phyloP scores from a whole-genome alignment of 495 filamentous ascomycete genomes.

The Cercophora newfieldiana region DNA sequence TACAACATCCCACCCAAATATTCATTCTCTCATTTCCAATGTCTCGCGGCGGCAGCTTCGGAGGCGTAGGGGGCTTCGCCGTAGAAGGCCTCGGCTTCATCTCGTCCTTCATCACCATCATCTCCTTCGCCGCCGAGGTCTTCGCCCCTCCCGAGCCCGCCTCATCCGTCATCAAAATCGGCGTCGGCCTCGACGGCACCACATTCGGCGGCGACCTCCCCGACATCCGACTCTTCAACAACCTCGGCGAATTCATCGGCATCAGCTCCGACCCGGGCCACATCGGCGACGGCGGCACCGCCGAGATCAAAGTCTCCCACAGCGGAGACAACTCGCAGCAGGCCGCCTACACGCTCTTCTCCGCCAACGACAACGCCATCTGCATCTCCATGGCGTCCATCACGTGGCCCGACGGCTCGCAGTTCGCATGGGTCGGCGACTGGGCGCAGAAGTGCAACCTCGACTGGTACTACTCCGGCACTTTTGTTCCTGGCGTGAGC shows the following conservation, averaged over 20 bases:
- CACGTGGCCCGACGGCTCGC: slow-evolving; percentile 28
- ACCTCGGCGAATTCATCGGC: slow-evolving; percentile 30
- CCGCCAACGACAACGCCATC: slow-evolving; percentile 34
- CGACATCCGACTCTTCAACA: slow-evolving; percentile 36
- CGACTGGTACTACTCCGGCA: too few species aligned
- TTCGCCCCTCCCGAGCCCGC: slow-evolving; percentile 5
- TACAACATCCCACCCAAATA: too few species aligned
- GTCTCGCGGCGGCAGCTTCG: too few species aligned
- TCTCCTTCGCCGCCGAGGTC: slow-evolving; percentile 4
- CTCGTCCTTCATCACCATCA: not conserved
- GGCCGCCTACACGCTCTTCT: slow-evolving; percentile 32
- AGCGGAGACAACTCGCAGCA: slow-evolving; percentile 21
- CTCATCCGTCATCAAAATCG: slow-evolving; percentile 27
- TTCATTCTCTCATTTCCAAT: too few species aligned
- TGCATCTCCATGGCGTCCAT: slow-evolving; percentile 30
- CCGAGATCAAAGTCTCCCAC: slow-evolving; percentile 27
- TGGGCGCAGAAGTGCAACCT: slow-evolving; percentile 32
- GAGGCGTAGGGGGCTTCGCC: too few species aligned
- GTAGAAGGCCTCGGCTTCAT: not conserved
- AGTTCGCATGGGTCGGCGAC: slow-evolving; percentile 33
- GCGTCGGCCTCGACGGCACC: slow-evolving; percentile 30
- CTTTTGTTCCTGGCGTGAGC: too few species aligned
- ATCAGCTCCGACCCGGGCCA: slow-evolving; percentile 24
- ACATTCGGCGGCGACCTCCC: slow-evolving; percentile 34
- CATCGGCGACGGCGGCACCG: slow-evolving; percentile 24